Conservation (phyloP, 2,329 filamentous ascomycete species). For the Ampelomyces quisqualis region DNA sequence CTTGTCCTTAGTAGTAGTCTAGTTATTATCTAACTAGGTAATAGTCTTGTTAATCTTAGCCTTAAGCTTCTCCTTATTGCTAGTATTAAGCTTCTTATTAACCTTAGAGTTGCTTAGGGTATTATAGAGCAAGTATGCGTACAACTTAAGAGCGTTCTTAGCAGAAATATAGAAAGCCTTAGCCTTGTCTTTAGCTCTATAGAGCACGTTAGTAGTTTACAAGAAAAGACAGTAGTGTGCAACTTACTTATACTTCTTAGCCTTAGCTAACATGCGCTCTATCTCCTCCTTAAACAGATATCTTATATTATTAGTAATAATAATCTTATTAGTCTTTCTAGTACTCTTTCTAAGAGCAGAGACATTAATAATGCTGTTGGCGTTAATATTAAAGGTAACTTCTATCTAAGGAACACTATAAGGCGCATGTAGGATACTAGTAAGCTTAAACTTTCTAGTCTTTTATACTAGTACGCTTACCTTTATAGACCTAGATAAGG, state of each 20-base stretch:
- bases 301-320: constrained; percentile 99
- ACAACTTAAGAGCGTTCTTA: constrained; percentile 99
- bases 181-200: constrained; percentile 87
- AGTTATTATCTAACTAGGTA: constrained; percentile 93
- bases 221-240: background rate
- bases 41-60: constrained; percentile 89
- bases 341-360: constrained; percentile 98
- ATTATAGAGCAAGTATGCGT: constrained; percentile 93
- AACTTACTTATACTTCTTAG: constrained; percentile 88
- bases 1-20: constrained; percentile 90
- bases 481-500: constrained; percentile 98
- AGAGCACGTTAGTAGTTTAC: background rate
- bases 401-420: constrained; percentile 99
- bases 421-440: constrained; percentile 91
- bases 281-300: constrained; percentile 99
- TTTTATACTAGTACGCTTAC: constrained; percentile 97
- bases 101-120: constrained; percentile 77
- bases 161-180: constrained; percentile 87
- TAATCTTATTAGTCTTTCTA: constrained; percentile 99
- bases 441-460: constrained; percentile 99
- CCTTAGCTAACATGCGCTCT: constrained; percentile 97
- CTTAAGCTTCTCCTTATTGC: constrained; percentile 66
- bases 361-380: constrained; percentile 99
- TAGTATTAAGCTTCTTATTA: constrained; percentile 54
- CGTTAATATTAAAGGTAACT: constrained; percentile 97